These are phyloP conservation scores for Arctostaphylos glauca DNA, from an alignment of 148 eudicot species.

Conservation along the genomic window DNA sequence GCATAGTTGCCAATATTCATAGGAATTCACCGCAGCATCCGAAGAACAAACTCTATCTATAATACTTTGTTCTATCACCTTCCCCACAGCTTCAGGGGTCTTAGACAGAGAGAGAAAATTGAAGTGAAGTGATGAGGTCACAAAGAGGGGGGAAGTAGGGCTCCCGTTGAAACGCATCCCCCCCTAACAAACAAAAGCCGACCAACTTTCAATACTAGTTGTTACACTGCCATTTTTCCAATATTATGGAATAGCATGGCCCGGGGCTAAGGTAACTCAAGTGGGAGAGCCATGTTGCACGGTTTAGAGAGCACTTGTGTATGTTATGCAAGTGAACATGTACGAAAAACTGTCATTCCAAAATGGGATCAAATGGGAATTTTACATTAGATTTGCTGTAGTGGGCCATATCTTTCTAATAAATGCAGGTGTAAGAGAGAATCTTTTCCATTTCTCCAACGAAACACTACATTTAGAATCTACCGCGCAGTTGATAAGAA, in stretches of 20 bases:
- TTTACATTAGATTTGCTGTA: constrained; percentile 1
- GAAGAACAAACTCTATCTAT: not conserved
- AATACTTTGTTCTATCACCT: not conserved
- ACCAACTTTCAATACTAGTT: too few species aligned
- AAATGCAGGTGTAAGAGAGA: not conserved
- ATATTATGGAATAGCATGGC: too few species aligned
- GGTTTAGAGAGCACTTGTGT: too few species aligned
- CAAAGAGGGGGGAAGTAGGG: too few species aligned
- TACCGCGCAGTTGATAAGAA: not conserved
- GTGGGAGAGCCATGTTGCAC: too few species aligned
- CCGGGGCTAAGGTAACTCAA: too few species aligned
- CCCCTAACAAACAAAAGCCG: too few species aligned
- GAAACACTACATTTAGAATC: not conserved
- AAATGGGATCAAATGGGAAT: not conserved
- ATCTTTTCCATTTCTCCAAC: not conserved
- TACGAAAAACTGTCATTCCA: not conserved
- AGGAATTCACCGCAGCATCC: not conserved
- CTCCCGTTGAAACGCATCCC: too few species aligned
- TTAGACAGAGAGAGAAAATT: too few species aligned
- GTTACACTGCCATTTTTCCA: too few species aligned
- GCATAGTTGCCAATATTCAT: not conserved
- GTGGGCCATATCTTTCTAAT: not conserved
- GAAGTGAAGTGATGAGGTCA: too few species aligned
- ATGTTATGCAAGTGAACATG: too few species aligned
- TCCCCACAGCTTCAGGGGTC: not conserved